A percentile compares a stretch with the other conserved stretches of the same genome.
These are phyloP conservation scores for Lycium ferocissimum DNA, from an alignment of 257 asterid genomes.

Conservation along the genomic window DNA sequence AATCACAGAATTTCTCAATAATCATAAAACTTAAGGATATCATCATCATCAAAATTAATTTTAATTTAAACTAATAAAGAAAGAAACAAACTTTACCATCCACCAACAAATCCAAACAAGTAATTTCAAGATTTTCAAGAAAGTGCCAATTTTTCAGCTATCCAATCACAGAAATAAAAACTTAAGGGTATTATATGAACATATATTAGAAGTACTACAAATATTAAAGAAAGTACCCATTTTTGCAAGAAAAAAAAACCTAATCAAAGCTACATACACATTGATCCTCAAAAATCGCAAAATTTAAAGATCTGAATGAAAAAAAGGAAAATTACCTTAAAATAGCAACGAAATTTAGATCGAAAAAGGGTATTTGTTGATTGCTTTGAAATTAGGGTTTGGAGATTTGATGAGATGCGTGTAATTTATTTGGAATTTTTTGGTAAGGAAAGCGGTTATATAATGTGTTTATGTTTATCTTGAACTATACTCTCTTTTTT, in stretches of 20 bases:
- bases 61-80: neutral
- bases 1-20: no score
- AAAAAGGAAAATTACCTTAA: conserved; percentile 15
- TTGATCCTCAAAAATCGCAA: neutral
- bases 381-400: conserved; percentile 32
- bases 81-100: neutral
- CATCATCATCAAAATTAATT: neutral
- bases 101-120: neutral
- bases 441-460: conserved; percentile 16
- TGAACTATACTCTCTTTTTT: neutral
- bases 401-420: neutral
- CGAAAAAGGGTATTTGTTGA: neutral
- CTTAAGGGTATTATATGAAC: neutral
- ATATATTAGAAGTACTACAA: neutral
- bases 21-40: no score
- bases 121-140: neutral
- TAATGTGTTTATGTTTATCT: neutral
- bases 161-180: neutral
- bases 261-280: neutral
- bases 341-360: neutral
- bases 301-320: neutral
- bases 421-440: conserved; percentile 16
- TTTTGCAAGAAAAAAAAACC: neutral
- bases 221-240: neutral
- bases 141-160: no score